phyloP scores from a whole-genome alignment of 2,329 filamentous ascomycete species.

The Trichoderma endophyticum region DNA sequence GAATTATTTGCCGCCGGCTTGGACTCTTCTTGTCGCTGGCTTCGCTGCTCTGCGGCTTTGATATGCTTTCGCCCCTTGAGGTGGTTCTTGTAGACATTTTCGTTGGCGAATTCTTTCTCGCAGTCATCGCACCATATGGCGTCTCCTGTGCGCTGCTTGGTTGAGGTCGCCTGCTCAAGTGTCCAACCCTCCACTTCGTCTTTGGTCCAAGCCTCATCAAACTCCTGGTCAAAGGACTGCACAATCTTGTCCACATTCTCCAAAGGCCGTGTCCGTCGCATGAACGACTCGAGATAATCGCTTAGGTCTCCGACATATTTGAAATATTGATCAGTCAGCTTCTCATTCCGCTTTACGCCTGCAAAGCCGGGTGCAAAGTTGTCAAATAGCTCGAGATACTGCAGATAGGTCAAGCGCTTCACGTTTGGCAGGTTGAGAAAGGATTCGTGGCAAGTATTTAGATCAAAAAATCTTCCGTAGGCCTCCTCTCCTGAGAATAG shows the following conservation, averaged over 20 bases:
- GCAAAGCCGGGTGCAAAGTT: conserved; percentile 72
- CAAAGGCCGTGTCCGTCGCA: conserved; percentile 77
- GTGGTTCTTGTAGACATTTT: conserved; percentile 90
- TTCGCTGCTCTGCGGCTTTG: conserved; percentile 69
- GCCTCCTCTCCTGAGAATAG: conserved; percentile 97
- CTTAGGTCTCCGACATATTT: conserved; percentile 78
- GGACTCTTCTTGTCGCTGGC: conserved; percentile 43
- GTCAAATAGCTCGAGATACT: conserved; percentile 91
- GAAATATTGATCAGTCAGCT: conserved; percentile 91
- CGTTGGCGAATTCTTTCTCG: conserved; percentile 91
- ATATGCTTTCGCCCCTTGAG: conserved; percentile 89
- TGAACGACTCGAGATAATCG: conserved; percentile 82
- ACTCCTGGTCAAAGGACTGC: conserved; percentile 73
- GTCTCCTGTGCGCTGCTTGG: conserved; percentile 45
- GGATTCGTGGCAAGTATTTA: conserved; percentile 78
- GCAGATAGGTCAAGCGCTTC: conserved; percentile 82
- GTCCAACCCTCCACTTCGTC: conserved; percentile 79
- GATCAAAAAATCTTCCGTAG: conserved; percentile 87
- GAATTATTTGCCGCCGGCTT: conserved; percentile 30
- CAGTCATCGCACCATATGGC: conserved; percentile 89
- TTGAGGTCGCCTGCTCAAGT: conserved; percentile 44
- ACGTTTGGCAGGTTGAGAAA: conserved; percentile 87
- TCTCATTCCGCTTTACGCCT: conserved; percentile 74
- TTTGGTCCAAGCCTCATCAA: conserved; percentile 76
- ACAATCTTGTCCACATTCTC: conserved; percentile 83